Percentiles rank a stretch among this genome's conserved stretches.
Evolutionary conservation across 208 protist genomes (phyloP).

Genomic region (Acanthamoeba divionensis): DNA sequence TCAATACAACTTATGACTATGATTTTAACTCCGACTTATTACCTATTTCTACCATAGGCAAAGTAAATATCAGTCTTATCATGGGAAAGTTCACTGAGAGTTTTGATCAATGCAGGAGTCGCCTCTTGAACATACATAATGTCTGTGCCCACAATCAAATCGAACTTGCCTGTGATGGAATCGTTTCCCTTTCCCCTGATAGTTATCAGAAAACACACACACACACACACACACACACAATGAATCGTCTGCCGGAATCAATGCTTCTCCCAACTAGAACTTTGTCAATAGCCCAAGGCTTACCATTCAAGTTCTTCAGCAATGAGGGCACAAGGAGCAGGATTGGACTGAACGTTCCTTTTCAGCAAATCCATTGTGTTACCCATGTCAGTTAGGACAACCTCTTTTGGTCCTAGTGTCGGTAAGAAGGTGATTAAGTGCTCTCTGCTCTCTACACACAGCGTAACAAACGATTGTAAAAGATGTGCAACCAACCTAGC

Average conservation of each 20-base stretch:
- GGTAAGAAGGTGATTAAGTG: neutral
- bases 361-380: slow-evolving; percentile 2
- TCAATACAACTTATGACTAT: neutral
- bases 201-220: neutral
- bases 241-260: too few species aligned
- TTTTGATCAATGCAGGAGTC: neutral
- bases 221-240: neutral
- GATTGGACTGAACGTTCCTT: neutral
- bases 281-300: neutral
- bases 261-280: neutral
- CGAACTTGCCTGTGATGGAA: neutral
- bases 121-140: slow-evolving; percentile 41
- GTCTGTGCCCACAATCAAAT: neutral
- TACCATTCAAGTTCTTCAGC: slow-evolving; percentile 25
- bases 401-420: neutral
- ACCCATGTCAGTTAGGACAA: slow-evolving; percentile 41
- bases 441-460: too few species aligned
- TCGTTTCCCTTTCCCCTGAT: neutral
- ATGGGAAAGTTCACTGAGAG: neutral
- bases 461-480: too few species aligned
- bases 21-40: neutral
- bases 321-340: neutral
- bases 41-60: slow-evolving; percentile 42
- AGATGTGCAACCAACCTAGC: neutral
- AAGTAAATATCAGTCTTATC: slow-evolving; percentile 15